These are phyloP conservation scores for Leccinum variicolor DNA, from an alignment of 768 basidiomycete genomes.

Conservation along the genomic window DNA sequence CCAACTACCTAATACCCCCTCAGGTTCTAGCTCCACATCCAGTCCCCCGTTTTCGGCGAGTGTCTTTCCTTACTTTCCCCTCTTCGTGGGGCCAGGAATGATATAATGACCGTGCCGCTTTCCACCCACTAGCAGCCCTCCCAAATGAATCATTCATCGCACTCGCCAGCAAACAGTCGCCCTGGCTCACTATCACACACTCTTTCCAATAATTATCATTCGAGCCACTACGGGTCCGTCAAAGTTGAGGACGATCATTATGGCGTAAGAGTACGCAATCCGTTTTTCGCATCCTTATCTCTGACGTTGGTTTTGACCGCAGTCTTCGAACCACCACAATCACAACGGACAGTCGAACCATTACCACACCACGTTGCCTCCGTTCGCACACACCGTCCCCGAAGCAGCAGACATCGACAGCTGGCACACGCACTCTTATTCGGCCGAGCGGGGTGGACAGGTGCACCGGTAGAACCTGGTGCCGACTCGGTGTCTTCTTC, in stretches of 20 bases:
- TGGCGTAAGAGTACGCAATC: conserved; percentile 37
- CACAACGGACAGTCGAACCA: conserved; percentile 37
- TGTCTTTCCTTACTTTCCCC: conserved; percentile 44
- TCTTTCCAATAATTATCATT: conserved; percentile 41
- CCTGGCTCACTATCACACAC: conserved; percentile 37
- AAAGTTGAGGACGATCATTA: conserved; percentile 70
- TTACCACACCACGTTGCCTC: conserved; percentile 42
- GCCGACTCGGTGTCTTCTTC: neutral
- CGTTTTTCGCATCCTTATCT: neutral
- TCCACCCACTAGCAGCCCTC: conserved; percentile 56
- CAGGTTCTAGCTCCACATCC: conserved; percentile 68
- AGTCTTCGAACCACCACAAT: conserved; percentile 31
- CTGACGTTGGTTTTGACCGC: neutral
- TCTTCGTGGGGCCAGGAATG: conserved; percentile 39
- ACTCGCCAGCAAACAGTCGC: conserved; percentile 49
- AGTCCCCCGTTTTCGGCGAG: conserved; percentile 88
- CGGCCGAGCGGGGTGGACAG: conserved; percentile 59
- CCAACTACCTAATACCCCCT: conserved; percentile 65
- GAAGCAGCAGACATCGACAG: conserved; percentile 46
- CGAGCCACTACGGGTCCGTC: conserved; percentile 49
- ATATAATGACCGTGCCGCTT: conserved; percentile 45
- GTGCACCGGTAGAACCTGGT: conserved; percentile 48
- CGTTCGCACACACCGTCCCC: conserved; percentile 43
- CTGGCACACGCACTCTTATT: conserved; percentile 56
- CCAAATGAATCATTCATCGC: conserved; percentile 59